Conservation (phyloP, 176 grass and related monocot species). For the Musa troglodytarum region DNA sequence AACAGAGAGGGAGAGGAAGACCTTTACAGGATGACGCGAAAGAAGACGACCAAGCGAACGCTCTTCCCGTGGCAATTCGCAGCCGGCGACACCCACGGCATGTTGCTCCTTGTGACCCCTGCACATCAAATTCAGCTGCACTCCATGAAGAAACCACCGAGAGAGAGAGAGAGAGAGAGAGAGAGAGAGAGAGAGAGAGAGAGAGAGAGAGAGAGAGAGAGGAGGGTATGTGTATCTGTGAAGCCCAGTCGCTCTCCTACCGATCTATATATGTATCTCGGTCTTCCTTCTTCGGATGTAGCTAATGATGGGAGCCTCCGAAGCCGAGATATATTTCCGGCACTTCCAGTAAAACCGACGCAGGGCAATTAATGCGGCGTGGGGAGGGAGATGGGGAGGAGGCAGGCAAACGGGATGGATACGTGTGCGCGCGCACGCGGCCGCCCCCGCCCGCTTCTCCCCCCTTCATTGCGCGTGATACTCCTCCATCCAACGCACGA, state of each 20-base stretch:
- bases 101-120: neutral
- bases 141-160: neutral
- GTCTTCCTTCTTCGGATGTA: neutral
- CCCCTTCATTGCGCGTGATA: constrained; percentile 4
- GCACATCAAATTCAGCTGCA: neutral
- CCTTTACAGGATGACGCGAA: constrained; percentile 33
- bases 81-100: constrained; percentile 32
- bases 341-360: constrained; percentile 7
- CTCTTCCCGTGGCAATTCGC: constrained; percentile 1
- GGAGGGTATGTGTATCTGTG: neutral
- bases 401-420: neutral
- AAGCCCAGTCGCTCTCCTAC: neutral
- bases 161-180: neutral
- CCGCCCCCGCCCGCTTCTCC: neutral
- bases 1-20: neutral
- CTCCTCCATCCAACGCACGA: neutral
- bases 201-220: too few relatives aligned
- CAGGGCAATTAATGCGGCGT: constrained; percentile 13
- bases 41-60: constrained; percentile 23
- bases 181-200: too few relatives aligned
- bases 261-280: neutral
- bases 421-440: neutral
- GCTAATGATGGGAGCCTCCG: constrained; percentile 11
- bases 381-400: neutral
- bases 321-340: constrained; percentile 3